Percentiles rank a stretch among this genome's conserved stretches.
These are phyloP conservation scores for Erigeron philadelphicus DNA, from an alignment of 140 eudicot genomes.

Conservation along the genomic window DNA sequence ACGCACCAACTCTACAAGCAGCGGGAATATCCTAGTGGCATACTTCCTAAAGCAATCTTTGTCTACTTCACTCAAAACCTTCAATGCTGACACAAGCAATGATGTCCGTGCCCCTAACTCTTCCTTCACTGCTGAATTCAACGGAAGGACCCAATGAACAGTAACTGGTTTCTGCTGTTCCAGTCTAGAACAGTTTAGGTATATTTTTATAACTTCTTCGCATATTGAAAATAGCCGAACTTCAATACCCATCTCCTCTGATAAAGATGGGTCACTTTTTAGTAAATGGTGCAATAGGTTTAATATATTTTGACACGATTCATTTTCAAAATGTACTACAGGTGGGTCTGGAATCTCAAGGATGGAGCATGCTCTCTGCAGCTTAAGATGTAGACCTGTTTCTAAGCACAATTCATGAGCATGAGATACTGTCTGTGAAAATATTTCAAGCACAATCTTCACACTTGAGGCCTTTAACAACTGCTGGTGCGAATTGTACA, in stretches of 20 bases:
- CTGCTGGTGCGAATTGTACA: conserved; percentile 67
- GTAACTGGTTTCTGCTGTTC: conserved; percentile 33
- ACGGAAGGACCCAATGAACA: conserved; percentile 68
- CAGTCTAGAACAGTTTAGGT: conserved; percentile 63
- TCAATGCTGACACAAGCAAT: conserved; percentile 56
- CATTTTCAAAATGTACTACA: conserved; percentile 81
- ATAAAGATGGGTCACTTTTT: conserved; percentile 35
- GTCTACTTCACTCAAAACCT: conserved; percentile 59
- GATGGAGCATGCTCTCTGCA: conserved; percentile 67
- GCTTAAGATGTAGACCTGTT: conserved; percentile 42
- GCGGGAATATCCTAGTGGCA: conserved; percentile 51
- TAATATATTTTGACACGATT: conserved; percentile 64
- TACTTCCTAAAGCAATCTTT: conserved; percentile 49
- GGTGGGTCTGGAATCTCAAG: conserved; percentile 87
- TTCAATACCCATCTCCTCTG: conserved; percentile 60
- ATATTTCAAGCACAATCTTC: conserved; percentile 48
- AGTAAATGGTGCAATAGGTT: conserved; percentile 59
- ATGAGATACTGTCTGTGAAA: conserved; percentile 54
- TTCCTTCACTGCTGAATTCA: conserved; percentile 73
- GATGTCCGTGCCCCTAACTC: conserved; percentile 79
- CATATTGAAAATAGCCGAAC: conserved; percentile 50
- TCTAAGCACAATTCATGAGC: conserved; percentile 62
- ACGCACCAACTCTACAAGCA: conserved; percentile 76
- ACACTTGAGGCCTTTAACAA: conserved; percentile 43
- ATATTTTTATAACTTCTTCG: conserved; percentile 48